Evolutionary conservation across 495 filamentous ascomycete species (phyloP), one percentile per base, ranked within the genome.

Genomic region (Letharia columbiana): DNA sequence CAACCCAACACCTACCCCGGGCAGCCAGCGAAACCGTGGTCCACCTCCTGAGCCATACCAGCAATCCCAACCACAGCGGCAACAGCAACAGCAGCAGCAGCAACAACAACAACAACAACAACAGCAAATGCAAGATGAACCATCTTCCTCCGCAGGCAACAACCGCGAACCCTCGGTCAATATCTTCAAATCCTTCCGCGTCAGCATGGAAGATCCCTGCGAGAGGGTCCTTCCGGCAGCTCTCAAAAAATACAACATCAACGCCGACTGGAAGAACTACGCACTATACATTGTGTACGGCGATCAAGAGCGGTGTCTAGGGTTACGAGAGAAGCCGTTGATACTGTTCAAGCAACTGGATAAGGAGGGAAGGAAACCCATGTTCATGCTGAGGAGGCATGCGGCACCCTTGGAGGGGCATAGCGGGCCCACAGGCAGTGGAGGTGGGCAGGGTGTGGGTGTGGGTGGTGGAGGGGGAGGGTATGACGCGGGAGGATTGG

Each of bases 251-350:
- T 98, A 98, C 80, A 94, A 97, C 74, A 98, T 98, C 82, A 90
- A 94, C 66, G 91, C 90, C 31, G 93, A 96, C 62, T 96, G 92
- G 89, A 91, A 92, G 70, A 89, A 96, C 71, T 98, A 98, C 70
- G 93, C 94, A 2, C 82, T 98, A 39, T 98, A 98, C 73, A 98
- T 98, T 67, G 94, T 98, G 2, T 94, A 96, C 70, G 94, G 94
- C 28, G 92, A 98, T 68, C 90, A 98, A 76, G 94, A 98, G 78
- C 86, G 94, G 33, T 98, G 94, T 75, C 77, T 98, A 28, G 91
- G 88, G 2, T 76, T 96, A 65, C 88, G 97, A 45, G 94, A 98
- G 77, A 91, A 92, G 71, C 94, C 94, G 33, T 81, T 98, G 52
- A 91, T 96, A 65, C 79, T 98, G 66, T 98, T 98, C 80, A 98